Evolutionary conservation across 225 moss, liverwort and hornwort species (phyloP).

Genomic region (Bryum argenteum): DNA sequence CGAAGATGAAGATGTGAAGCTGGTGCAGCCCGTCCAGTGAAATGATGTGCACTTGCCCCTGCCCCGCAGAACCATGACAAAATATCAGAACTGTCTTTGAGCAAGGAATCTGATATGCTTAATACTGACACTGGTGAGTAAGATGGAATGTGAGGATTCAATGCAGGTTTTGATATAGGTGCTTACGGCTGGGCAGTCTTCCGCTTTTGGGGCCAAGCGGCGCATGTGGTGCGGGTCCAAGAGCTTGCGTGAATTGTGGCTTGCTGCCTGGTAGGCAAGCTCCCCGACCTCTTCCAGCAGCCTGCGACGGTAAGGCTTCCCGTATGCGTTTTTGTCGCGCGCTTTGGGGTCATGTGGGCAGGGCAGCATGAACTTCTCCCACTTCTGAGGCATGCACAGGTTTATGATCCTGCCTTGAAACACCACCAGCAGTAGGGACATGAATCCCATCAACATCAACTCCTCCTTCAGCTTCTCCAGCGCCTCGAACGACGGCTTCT

Average conservation of each 20-base stretch:
- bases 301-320: constrained; percentile 6
- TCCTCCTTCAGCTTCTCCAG: constrained; percentile 37
- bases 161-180: too few species aligned
- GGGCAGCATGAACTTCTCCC: constrained; percentile 60
- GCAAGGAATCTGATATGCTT: too few species aligned
- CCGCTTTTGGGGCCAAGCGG: constrained; percentile 23
- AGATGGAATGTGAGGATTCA: background rate
- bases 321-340: background rate
- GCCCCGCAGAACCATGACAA: background rate
- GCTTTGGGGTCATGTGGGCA: constrained; percentile 18
- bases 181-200: background rate
- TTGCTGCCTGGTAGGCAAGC: background rate
- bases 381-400: constrained; percentile 58
- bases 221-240: constrained; percentile 23
- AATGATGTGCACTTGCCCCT: constrained; percentile 14
- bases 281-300: background rate
- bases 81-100: too few species aligned
- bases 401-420: constrained; percentile 27
- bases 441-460: constrained; percentile 37
- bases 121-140: background rate
- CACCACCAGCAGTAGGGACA: constrained; percentile 27
- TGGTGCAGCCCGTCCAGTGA: constrained; percentile 14
- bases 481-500: constrained; percentile 36
- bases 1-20: constrained; percentile 16
- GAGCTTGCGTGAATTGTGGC: constrained; percentile 31